Conservation (phyloP, 306 rosid genomes). For the Lupinus albus region DNA sequence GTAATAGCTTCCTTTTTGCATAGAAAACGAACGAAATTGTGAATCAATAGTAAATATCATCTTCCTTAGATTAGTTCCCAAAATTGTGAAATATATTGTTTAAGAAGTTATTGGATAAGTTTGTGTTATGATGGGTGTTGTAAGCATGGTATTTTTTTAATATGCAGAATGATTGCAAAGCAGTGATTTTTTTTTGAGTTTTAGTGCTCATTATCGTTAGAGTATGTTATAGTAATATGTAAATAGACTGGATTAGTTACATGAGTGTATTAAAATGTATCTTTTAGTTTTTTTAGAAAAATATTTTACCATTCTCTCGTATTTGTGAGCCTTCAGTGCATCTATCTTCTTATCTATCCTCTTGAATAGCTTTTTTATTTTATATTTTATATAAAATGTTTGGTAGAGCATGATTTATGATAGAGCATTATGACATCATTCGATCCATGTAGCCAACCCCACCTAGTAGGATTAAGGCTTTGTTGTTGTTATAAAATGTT, state of each 20-base stretch:
- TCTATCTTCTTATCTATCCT: slow-evolving; percentile 4
- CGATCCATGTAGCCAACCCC: no score
- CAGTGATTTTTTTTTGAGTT: not conserved
- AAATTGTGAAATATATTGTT: no score
- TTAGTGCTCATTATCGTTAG: not conserved
- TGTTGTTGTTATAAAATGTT: not conserved
- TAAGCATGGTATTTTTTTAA: slow-evolving; percentile 5
- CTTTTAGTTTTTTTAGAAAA: not conserved
- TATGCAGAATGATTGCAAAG: not conserved
- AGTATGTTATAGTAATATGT: no score
- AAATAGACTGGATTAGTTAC: no score
- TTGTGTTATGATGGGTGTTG: not conserved
- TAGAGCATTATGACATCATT: no score
- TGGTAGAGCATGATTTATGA: no score
- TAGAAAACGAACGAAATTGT: not conserved
- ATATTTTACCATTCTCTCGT: not conserved
- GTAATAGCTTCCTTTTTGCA: not conserved
- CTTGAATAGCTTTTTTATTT: not conserved
- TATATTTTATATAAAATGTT: not conserved
- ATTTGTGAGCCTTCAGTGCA: not conserved
- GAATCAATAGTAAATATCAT: not conserved
- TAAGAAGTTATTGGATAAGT: no score
- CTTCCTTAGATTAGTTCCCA: slow-evolving; percentile 2
- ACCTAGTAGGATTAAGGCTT: no score
- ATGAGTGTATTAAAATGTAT: no score